phyloP scores from a whole-genome alignment of 257 asterid species.

The Fraxinus quadrangulata region DNA sequence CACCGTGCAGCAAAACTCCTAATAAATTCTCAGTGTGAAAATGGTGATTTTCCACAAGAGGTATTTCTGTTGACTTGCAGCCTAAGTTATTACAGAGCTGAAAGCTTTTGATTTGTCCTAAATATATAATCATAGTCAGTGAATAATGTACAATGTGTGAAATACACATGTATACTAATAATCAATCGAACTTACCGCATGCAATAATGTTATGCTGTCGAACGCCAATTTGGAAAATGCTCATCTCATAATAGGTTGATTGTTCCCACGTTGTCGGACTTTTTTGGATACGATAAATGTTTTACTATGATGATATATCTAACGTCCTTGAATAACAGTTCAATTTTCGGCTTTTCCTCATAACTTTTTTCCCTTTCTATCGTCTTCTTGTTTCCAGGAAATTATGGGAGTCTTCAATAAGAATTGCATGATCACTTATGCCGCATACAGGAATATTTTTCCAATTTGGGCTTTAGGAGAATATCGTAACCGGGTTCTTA shows the following conservation, averaged over 20 bases:
- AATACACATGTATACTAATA: neutral
- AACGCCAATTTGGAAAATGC: neutral
- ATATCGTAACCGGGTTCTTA: slow-evolving; percentile 38
- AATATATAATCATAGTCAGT: neutral
- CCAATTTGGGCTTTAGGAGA: slow-evolving; percentile 55
- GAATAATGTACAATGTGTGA: neutral
- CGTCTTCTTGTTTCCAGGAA: slow-evolving; percentile 31
- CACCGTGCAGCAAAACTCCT: slow-evolving; percentile 82
- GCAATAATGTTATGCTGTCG: neutral
- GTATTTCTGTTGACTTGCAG: slow-evolving; percentile 40
- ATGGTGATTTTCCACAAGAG: slow-evolving; percentile 97
- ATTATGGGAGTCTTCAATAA: slow-evolving; percentile 46
- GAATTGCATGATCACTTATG: slow-evolving; percentile 41
- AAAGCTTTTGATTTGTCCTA: neutral
- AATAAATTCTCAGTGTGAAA: slow-evolving; percentile 82
- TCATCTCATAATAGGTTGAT: neutral
- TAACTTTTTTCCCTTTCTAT: neutral
- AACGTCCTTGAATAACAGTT: neutral
- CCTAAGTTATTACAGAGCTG: neutral
- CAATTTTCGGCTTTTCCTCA: neutral
- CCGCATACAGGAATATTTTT: slow-evolving; percentile 44
- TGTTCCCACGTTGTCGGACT: neutral
- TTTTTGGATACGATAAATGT: neutral
- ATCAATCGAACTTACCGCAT: neutral
- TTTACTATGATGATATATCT: neutral